Conservation (phyloP, 2,329 filamentous ascomycete species). For the Pseudocercospora fuligena region DNA sequence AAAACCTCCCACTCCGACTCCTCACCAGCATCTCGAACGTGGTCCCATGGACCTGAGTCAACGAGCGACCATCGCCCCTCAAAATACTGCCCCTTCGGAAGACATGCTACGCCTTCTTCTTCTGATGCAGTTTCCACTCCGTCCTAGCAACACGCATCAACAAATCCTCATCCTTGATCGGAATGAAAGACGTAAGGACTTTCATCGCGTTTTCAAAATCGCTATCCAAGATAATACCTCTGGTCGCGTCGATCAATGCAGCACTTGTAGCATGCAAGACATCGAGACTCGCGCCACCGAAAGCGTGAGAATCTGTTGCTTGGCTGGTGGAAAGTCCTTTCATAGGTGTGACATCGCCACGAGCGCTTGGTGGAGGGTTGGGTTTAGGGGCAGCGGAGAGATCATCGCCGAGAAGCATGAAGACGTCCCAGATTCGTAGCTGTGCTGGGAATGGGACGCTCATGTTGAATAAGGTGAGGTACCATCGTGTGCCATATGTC, state of each 20-base stretch:
- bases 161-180: constrained; percentile 90
- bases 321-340: neutral
- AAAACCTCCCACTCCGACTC: neutral
- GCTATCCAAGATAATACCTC: constrained; percentile 84
- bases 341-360: neutral
- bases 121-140: constrained; percentile 73
- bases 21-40: neutral
- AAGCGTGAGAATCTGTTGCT: constrained; percentile 26
- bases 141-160: constrained; percentile 88
- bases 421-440: constrained; percentile 95
- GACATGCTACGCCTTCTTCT: constrained; percentile 47
- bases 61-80: neutral
- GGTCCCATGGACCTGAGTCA: neutral
- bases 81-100: neutral
- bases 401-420: constrained; percentile 86
- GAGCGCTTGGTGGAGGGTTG: neutral
- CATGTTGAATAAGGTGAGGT: constrained; percentile 95
- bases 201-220: constrained; percentile 99
- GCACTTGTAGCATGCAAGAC: constrained; percentile 88
- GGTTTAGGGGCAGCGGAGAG: neutral
- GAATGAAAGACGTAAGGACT: constrained; percentile 89
- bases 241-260: constrained; percentile 86
- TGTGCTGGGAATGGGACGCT: constrained; percentile 93
- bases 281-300: constrained; percentile 72
- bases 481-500: constrained; percentile 96